Conservation (phyloP, 352 stramenopile species). For the Pythium utonaiense region DNA sequence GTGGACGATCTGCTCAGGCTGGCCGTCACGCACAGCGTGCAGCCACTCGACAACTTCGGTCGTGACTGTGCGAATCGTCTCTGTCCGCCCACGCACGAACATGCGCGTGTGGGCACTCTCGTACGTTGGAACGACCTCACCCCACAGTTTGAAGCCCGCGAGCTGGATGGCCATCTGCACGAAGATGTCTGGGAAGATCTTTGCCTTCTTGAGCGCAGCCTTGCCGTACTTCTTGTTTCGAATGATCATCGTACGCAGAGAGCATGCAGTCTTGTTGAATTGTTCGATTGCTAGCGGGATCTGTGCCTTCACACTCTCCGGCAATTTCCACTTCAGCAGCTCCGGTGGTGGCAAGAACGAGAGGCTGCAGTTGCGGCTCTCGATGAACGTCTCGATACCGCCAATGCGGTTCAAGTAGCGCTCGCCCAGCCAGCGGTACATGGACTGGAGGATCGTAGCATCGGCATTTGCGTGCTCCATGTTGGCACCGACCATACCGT, state of each 20-base stretch:
- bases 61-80: slow-evolving; percentile 86
- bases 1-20: not conserved
- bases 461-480: slow-evolving; percentile 93
- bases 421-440: slow-evolving; percentile 58
- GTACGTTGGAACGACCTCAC: slow-evolving; percentile 84
- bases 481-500: slow-evolving; percentile 92
- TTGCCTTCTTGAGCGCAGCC: slow-evolving; percentile 86
- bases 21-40: slow-evolving; percentile 68
- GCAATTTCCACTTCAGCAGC: slow-evolving; percentile 52
- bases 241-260: slow-evolving; percentile 77
- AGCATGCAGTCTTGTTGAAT: slow-evolving; percentile 68
- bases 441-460: slow-evolving; percentile 79
- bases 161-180: slow-evolving; percentile 96
- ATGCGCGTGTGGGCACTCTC: slow-evolving; percentile 92
- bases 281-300: slow-evolving; percentile 47
- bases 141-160: slow-evolving; percentile 79
- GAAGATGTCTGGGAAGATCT: slow-evolving; percentile 93
- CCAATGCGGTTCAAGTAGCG: slow-evolving; percentile 67
- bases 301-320: slow-evolving; percentile 23
- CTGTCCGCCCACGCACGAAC: slow-evolving; percentile 95
- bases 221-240: slow-evolving; percentile 88
- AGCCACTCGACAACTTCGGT: slow-evolving; percentile 79
- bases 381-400: slow-evolving; percentile 40
- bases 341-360: slow-evolving; percentile 52
- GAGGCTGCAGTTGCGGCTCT: slow-evolving; percentile 37